Evolutionary conservation across 2,329 filamentous ascomycete species (phyloP), one percentile per base, ranked within the genome.

Genomic region (Microsporum audouinii): DNA sequence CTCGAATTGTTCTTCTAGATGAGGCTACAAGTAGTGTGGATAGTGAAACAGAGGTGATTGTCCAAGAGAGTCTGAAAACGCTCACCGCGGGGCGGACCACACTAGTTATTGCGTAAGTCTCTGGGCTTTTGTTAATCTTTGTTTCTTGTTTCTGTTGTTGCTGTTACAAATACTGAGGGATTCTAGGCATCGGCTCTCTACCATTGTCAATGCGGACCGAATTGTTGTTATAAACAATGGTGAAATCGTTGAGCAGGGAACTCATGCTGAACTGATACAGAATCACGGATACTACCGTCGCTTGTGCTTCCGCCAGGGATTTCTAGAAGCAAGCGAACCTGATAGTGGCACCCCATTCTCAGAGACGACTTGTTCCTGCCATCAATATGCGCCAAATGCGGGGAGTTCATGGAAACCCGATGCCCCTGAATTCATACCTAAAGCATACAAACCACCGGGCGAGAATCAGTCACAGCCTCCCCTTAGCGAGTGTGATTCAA

Each of bases 161-260:
- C 31, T 14, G 1, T 47, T 6, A 45, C 45, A 8, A 34, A 56
- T 29, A 60, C 57, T 56, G 34, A 31, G 6, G 6, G n/a, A 39
- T 57, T 14, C 8, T 60, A 85, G 82, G 0, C 85, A 88, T 69
- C 82, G 85, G 5, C 76, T 88, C 38, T 87, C 85, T 1, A 88
- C 85, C 1, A 82, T 88, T 59, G 83, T 85, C 76, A 85, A 85
- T 64, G 84, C 85, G 1, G 84, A 88, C 66, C 77, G 79, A 29
- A 87, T 88, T 62, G 79, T 88, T 59, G 86, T 88, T 7, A 78
- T 88, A 51, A 78, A 82, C 49, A 77, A 83, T 59, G 86, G 86
- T 8, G 75, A 80, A 64, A 79, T 88, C 57, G 76, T 82, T n/a
- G 85, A 88, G 68, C 77, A 83, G 65, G 86, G 86, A 6, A 80